Evolutionary conservation across 2,329 filamentous ascomycete species (phyloP).

Genomic region (Pseudogymnoascus sp.): DNA sequence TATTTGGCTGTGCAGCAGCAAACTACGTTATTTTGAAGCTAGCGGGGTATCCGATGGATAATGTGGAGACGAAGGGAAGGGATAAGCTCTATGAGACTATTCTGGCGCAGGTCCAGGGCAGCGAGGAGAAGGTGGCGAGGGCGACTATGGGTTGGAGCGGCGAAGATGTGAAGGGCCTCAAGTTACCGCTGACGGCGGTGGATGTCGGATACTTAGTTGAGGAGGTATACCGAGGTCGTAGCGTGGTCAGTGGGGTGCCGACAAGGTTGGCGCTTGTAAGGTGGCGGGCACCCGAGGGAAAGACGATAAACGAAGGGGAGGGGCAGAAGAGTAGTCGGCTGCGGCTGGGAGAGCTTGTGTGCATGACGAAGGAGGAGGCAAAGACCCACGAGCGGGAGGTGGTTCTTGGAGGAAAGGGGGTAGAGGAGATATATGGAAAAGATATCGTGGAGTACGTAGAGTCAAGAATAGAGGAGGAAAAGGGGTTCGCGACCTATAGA

Average conservation of each 20-base stretch:
- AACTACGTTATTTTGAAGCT: slow-evolving; percentile 88
- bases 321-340: slow-evolving; percentile 72
- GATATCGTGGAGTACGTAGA: slow-evolving; percentile 62
- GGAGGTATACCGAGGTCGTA: slow-evolving; percentile 78
- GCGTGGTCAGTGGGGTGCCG: slow-evolving; percentile 71
- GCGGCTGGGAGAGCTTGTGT: slow-evolving; percentile 64
- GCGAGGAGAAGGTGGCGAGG: slow-evolving; percentile 68
- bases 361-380: slow-evolving; percentile 90
- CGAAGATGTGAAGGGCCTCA: slow-evolving; percentile 55
- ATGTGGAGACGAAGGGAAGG: slow-evolving; percentile 68
- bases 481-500: slow-evolving; percentile 1
- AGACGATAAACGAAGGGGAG: slow-evolving; percentile 55
- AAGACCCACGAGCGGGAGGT: slow-evolving; percentile 71
- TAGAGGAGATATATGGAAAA: slow-evolving; percentile 66
- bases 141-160: slow-evolving; percentile 39
- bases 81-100: slow-evolving; percentile 92
- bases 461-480: slow-evolving; percentile 59
- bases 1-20: slow-evolving; percentile 85
- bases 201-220: slow-evolving; percentile 87
- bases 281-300: slow-evolving; percentile 62
- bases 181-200: slow-evolving; percentile 66
- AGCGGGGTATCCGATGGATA: slow-evolving; percentile 76
- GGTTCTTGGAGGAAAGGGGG: slow-evolving; percentile 57
- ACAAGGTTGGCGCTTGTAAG: slow-evolving; percentile 73
- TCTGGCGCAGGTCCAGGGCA: slow-evolving; percentile 63